Evolutionary conservation across 1,139 yeast genomes (phyloP), one percentile per base, ranked within the genome.

Genomic region (Fermentozyma sake): DNA sequence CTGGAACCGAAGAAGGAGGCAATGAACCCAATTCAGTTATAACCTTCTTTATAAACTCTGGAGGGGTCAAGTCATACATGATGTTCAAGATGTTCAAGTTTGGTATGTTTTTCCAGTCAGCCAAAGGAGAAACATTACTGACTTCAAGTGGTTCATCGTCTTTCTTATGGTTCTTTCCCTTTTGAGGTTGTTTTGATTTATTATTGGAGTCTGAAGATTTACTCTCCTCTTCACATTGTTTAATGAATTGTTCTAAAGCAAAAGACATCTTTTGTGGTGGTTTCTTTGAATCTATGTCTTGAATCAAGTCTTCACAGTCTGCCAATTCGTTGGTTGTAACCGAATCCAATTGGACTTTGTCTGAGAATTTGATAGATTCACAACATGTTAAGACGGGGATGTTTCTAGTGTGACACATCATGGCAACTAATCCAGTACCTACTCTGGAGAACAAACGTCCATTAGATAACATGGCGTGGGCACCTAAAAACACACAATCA

Each of bases 1-100:
- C 97, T 16, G 98, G 98, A 35, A 91, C 97, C 2, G 97, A 86
- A 6, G 95, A 84, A 23, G 98, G 95, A 5, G 98, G 98, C 41
- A 93, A 68, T 4, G 95, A 86, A 14, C 99, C 99, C 38, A 89
- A 76, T 52, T 91, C 99, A 2, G 98, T 91, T 28, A 93, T 85
- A 34, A 93, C 89, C 62, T 93, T 91, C 53, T 89, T 87, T 45
- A 91, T 86, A 46, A 84, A 85, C 41, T 80, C 87, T 12, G 96
- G 95, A 19, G 96, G 97, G 2, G 97, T 89, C 44, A 91, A 71
- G 56, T 91, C 99, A 55, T 86, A 93, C 72, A 91, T 72, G 40
- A 91, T 79, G 50, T 86, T 86, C 47, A 87, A 74, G 23, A 87
- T 72, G 50, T 81, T 83, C 51, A 89, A 68, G 37, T 72, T 68